Evolutionary conservation across 1,284 basidiomycete species (phyloP), one percentile per base, ranked within the genome.

Genomic region (Melanopsichium pennsylvanicum): DNA sequence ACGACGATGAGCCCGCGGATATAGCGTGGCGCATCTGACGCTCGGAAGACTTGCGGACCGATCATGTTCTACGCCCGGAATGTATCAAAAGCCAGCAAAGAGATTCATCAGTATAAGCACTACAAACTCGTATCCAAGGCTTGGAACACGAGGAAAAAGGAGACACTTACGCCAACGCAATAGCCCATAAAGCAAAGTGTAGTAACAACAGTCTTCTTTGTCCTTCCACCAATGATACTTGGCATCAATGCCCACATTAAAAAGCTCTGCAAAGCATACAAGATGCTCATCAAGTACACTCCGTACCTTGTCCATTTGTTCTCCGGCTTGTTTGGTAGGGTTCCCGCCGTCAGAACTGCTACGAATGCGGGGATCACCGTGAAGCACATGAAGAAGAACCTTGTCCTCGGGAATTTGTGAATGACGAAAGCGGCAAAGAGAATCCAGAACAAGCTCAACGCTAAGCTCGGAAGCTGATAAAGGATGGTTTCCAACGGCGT

Each of bases 311-410:
- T 45, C 77, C 77, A 79, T 34, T 54, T 56, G 58, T 76, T 76
- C 10, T 37, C 36, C 2, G 49, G 26, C 21, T 45, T 40, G 16
- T 39, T 23, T 2, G 68, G 68, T 12, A 70, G 44, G 8, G 58
- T 46, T 0, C 68, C 68, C 18, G 66, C 52, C 18, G 54, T 42
- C 39, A 70, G 31, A 44, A 70, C 60, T 18, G 45, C 42, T 1
- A 46, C 38, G 25, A 54, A 66, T 0, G 51, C 34, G 15, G 51
- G 41, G 16, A 66, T 22, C 11, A 46, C 38, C 19, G 48, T 67
- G 43, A 75, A 51, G 49, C 75, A 57, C 74, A 80, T 80, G 43
- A 75, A 77, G 41, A 67, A 78, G 69, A 80, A 79, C 12, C 79
- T 56, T 8, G 74, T 35, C 36, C 46, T 41, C 11, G 54, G 47